Percentiles rank a stretch among this genome's conserved stretches.
Evolutionary conservation across 768 basidiomycete genomes (phyloP).

Genomic region (Amanita subjunquillea): DNA sequence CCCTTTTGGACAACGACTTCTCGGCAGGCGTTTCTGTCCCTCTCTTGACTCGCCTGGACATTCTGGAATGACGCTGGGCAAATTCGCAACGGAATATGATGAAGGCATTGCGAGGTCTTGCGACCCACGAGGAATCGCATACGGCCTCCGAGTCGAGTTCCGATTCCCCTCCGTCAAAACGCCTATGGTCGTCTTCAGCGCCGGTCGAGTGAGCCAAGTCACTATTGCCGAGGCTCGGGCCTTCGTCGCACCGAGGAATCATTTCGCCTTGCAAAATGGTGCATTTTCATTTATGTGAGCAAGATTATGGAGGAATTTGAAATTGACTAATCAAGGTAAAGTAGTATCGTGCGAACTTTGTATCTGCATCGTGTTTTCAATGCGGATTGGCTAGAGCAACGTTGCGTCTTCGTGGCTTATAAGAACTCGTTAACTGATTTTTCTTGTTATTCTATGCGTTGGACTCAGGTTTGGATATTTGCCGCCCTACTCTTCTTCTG

Average conservation of each 20-base stretch:
- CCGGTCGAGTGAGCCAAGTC: neutral
- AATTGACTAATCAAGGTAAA: slow-evolving; percentile 21
- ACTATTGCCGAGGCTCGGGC: neutral
- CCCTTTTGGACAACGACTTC: slow-evolving; percentile 65
- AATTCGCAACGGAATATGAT: slow-evolving; percentile 68
- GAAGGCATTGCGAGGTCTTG: slow-evolving; percentile 61
- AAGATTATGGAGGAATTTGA: slow-evolving; percentile 71
- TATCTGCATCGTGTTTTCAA: neutral
- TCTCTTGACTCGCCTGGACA: slow-evolving; percentile 20
- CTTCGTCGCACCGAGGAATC: neutral
- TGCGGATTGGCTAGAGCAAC: neutral
- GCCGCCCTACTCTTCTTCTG: neutral
- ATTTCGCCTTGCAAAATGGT: neutral
- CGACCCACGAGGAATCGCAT: slow-evolving; percentile 47
- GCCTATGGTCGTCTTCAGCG: neutral
- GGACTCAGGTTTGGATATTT: neutral
- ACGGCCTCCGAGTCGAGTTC: slow-evolving; percentile 4
- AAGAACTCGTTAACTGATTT: neutral
- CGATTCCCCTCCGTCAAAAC: neutral
- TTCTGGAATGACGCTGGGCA: slow-evolving; percentile 32
- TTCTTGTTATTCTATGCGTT: neutral
- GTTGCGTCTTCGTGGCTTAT: slow-evolving; percentile 3
- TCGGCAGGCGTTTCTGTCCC: slow-evolving; percentile 26
- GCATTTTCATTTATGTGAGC: slow-evolving; percentile 17
- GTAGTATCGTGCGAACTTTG: no score